These are phyloP conservation scores for Fagopyrum homotropicum DNA, from an alignment of 148 eudicot genomes.

Conservation along the genomic window DNA sequence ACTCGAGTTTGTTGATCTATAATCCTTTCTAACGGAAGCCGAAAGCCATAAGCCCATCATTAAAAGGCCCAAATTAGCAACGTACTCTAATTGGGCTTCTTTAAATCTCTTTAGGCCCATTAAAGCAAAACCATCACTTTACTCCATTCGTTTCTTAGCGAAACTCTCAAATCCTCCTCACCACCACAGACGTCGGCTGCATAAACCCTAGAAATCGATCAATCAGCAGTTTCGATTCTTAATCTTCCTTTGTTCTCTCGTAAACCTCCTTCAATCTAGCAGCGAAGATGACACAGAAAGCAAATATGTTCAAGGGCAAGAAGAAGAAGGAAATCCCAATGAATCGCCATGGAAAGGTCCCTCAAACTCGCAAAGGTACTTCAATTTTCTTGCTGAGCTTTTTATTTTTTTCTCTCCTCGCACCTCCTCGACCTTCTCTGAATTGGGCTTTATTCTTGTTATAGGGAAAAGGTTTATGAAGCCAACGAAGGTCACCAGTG, in stretches of 20 bases:
- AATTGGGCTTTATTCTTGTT: conserved; percentile 2
- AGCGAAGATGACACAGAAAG: conserved; percentile 70
- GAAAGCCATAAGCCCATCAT: no score
- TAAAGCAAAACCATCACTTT: neutral
- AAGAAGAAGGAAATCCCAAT: conserved; percentile 60
- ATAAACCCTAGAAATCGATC: conserved; percentile 4
- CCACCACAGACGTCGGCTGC: neutral
- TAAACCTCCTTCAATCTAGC: conserved; percentile 7
- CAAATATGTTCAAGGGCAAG: conserved; percentile 61
- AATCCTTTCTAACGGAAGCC: no score
- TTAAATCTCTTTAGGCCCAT: neutral
- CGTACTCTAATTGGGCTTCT: neutral
- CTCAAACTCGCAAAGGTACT: conserved; percentile 62
- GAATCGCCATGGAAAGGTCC: conserved; percentile 63
- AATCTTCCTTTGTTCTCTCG: neutral
- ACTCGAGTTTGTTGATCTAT: no score
- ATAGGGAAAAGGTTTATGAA: conserved; percentile 64
- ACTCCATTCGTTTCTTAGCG: neutral
- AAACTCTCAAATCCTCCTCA: neutral
- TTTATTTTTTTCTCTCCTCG: neutral
- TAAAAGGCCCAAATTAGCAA: neutral
- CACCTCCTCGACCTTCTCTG: neutral
- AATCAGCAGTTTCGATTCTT: neutral
- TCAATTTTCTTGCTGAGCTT: neutral
- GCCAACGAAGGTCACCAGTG: conserved; percentile 52